Evolutionary conservation across 2,329 filamentous ascomycete species (phyloP).

Genomic region (Penicillium glabrum): DNA sequence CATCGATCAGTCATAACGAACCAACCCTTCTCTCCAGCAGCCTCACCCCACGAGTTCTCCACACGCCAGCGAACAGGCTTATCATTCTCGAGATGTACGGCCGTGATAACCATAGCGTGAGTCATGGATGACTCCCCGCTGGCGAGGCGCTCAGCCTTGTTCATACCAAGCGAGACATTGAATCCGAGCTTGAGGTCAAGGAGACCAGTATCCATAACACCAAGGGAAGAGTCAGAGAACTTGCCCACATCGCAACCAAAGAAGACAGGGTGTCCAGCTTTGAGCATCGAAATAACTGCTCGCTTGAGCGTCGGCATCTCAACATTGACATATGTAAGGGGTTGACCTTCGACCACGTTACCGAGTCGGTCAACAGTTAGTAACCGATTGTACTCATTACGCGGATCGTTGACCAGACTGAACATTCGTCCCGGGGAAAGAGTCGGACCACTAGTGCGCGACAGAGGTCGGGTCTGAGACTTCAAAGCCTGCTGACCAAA

Average conservation of each 20-base stretch:
- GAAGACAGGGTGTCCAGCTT: constrained; percentile 77
- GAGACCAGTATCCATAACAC: constrained; percentile 78
- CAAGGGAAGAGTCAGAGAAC: constrained; percentile 65
- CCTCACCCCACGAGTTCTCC: constrained; percentile 79
- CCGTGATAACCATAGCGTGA: constrained; percentile 88
- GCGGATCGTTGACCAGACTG: constrained; percentile 81
- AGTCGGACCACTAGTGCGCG: constrained; percentile 43
- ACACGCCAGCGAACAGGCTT: constrained; percentile 77
- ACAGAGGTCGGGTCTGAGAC: constrained; percentile 62
- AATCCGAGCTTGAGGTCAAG: constrained; percentile 84
- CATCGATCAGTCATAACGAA: constrained; percentile 84
- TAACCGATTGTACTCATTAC: constrained; percentile 70
- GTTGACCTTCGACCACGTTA: constrained; percentile 75
- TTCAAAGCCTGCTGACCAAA: constrained; percentile 66
- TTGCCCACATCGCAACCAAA: constrained; percentile 88
- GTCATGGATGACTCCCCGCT: constrained; percentile 82
- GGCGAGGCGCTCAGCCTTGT: constrained; percentile 71
- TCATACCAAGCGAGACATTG: constrained; percentile 70
- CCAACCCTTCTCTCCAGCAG: constrained; percentile 73
- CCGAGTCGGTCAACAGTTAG: constrained; percentile 77
- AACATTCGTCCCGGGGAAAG: constrained; percentile 51
- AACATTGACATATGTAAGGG: constrained; percentile 81
- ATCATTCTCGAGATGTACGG: constrained; percentile 72
- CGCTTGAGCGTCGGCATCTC: constrained; percentile 70
- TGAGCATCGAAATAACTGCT: constrained; percentile 74